Evolutionary conservation across 1,284 basidiomycete genomes (phyloP).

Genomic region (Ustilago hordei): DNA sequence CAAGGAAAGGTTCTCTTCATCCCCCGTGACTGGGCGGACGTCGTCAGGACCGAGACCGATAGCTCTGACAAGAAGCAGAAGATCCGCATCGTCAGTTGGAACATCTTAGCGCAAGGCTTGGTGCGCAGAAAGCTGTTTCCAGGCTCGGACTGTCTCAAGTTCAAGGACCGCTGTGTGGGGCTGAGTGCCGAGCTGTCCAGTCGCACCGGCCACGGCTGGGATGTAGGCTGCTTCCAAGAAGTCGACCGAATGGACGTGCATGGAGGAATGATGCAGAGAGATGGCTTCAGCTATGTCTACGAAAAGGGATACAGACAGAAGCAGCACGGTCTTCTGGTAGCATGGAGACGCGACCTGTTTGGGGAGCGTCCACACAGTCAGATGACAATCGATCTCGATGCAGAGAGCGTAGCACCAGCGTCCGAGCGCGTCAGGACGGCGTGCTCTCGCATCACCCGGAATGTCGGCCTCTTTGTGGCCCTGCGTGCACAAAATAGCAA

Average conservation of each 20-base stretch:
- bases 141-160: conserved; percentile 70
- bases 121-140: conserved; percentile 71
- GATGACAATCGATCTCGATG: conserved; percentile 54
- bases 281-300: conserved; percentile 61
- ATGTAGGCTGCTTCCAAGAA: conserved; percentile 71
- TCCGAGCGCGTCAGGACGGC: conserved; percentile 28
- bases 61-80: conserved; percentile 8
- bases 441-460: conserved; percentile 54
- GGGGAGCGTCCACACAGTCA: conserved; percentile 19
- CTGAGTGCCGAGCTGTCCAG: conserved; percentile 52
- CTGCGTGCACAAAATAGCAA: conserved; percentile 64
- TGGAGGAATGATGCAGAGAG: conserved; percentile 41
- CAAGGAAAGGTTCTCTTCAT: conserved; percentile 42
- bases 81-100: conserved; percentile 59
- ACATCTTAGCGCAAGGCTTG: conserved; percentile 70
- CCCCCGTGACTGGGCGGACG: conserved; percentile 47
- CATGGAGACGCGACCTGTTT: conserved; percentile 56
- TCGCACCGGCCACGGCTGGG: conserved; percentile 65
- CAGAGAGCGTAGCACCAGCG: conserved; percentile 35
- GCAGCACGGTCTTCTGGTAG: conserved; percentile 65
- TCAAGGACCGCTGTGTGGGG: conserved; percentile 64
- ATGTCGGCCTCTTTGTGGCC: conserved; percentile 61
- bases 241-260: conserved; percentile 69
- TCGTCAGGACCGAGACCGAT: not conserved
- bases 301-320: conserved; percentile 66